Base-by-base conservation (phyloP, 768 basidiomycete genomes). In the Tephrocybe rancida region DNA sequence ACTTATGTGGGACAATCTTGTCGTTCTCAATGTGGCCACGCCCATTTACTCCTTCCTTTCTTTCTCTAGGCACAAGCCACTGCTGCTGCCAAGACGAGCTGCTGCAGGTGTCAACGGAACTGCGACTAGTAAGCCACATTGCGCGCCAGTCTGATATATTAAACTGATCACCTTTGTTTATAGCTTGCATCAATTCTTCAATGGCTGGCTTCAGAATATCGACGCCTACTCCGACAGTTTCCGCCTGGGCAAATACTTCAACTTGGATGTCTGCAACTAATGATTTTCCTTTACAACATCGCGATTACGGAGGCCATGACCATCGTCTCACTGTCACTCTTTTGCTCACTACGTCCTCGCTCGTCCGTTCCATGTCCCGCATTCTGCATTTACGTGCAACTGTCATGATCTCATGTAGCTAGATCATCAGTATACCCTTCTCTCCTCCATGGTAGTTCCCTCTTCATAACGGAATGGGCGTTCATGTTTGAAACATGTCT, bases 71-170 rank as follows among this genome's bases (percentile, higher is more conserved):
- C 18, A 0, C 59, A 78, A 25, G 88, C 87, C 18, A 88, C 84
- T 48, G 80, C 81, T 54, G 85, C 86, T 39, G 78, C 73, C 10
- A 47, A 72, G 44, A 70, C 75, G 1, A 29, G 62, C 44, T 89
- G 88, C 73, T 89, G 86, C 69, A 71, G 66, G 41, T 87, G 87
- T 68, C 91, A 92, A 74, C 86, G 91, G 66, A 94, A 94, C 73
- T 75, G 91, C 44, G 92, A 93, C 71, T 95, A 95, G 89, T 88
- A 63, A 61, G 87, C 75, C 27, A 49, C 29, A 48, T 48, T 49
- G 7, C 29, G 34, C 8, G 18, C 14, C n/a, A 11, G 5, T 19
- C 34, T 13, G n/a, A 13, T 30, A n/a, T n/a, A 34, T 3, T 21
- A n/a, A 13, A 1, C 27, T 48, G 5, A 61, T 21, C 43, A 37